Evolutionary conservation across 1,284 basidiomycete genomes (phyloP).

Genomic region (Erythrobasidium hasegawianum): DNA sequence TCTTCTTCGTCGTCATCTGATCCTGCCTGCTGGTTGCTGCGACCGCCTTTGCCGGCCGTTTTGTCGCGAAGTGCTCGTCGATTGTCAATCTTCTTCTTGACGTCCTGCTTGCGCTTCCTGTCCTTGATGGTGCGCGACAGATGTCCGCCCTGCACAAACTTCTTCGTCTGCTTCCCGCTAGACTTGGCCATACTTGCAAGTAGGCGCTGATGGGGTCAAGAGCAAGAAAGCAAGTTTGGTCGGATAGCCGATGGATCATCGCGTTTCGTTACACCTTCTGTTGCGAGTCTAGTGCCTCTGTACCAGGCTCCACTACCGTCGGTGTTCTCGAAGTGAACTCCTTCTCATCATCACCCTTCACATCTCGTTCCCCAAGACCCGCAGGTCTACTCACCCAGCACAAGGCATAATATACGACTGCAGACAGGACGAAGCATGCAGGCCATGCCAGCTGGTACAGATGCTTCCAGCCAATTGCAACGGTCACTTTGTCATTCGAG

Average conservation of each 20-base stretch:
- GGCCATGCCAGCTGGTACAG: conserved; percentile 13
- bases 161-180: conserved; percentile 70
- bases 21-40: conserved; percentile 35
- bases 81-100: conserved; percentile 63
- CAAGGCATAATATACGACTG: conserved; percentile 1
- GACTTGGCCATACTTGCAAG: conserved; percentile 57
- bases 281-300: neutral
- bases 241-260: too few relatives aligned
- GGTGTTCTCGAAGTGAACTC: neutral
- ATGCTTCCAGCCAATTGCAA: conserved; percentile 8
- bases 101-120: conserved; percentile 68
- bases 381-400: neutral
- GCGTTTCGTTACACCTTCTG: too few relatives aligned
- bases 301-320: neutral
- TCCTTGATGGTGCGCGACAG: conserved; percentile 78
- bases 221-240: too few relatives aligned
- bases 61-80: conserved; percentile 31
- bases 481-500: neutral
- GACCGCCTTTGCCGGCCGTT: neutral
- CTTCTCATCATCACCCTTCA: too few relatives aligned
- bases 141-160: conserved; percentile 80
- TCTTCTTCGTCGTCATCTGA: conserved; percentile 52
- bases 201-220: too few relatives aligned
- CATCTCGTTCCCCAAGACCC: neutral
- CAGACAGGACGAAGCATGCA: neutral